These are phyloP conservation scores for Hanseniaspora guilliermondii DNA, from an alignment of 805 yeast species.

Conservation along the genomic window DNA sequence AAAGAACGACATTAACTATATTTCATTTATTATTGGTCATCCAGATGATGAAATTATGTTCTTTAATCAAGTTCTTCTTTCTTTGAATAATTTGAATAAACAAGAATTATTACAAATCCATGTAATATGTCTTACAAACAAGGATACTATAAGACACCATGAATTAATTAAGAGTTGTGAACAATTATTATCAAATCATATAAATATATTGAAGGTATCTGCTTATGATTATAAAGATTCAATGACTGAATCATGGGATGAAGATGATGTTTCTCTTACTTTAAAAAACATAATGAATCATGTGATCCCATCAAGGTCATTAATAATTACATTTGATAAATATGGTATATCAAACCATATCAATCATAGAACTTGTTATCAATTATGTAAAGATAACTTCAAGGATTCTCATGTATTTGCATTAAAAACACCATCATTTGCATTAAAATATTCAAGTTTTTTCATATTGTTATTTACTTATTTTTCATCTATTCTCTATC, in stretches of 20 bases:
- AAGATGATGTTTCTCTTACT: conserved; percentile 29
- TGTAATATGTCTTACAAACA: conserved; percentile 62
- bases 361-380: conserved; percentile 61
- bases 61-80: conserved; percentile 66
- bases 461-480: not conserved
- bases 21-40: conserved; percentile 66
- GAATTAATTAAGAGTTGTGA: conserved; percentile 38
- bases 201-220: conserved; percentile 14
- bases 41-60: conserved; percentile 99
- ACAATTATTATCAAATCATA: conserved; percentile 17
- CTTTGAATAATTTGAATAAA: conserved; percentile 35
- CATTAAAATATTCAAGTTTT: conserved; percentile 40
- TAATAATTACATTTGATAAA: conserved; percentile 66
- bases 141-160: conserved; percentile 43
- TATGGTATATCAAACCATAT: conserved; percentile 74
- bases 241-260: conserved; percentile 55
- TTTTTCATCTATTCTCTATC: conserved; percentile 1
- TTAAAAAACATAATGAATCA: not conserved
- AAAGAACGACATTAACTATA: conserved; percentile 13
- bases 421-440: conserved; percentile 27
- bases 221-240: conserved; percentile 49
- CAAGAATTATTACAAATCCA: conserved; percentile 36
- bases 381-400: conserved; percentile 23
- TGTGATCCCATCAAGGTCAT: conserved; percentile 15
- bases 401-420: conserved; percentile 17